Base-by-base conservation (phyloP, 2,329 filamentous ascomycete species). In the Chaetomium olivaceum region DNA sequence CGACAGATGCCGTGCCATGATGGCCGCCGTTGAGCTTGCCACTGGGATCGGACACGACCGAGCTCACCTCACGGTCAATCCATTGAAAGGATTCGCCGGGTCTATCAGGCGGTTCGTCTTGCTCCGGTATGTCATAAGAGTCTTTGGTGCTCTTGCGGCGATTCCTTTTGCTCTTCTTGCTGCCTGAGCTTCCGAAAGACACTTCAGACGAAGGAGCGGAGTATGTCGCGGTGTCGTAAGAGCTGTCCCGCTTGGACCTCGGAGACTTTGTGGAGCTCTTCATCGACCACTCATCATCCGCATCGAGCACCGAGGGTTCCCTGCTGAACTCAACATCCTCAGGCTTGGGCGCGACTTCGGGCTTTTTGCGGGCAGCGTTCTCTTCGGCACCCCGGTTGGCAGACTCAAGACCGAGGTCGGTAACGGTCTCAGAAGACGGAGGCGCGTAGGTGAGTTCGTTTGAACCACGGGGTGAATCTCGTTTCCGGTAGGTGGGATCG, bases 381-480 rank as follows among this genome's bases (percentile, higher is more conserved):
- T 46, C 54, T 23, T 58, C 25, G n/a, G 82, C 76, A 68, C 81
- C 78, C 73, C 43, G 80, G 76, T 16, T 73, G 74, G 19, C 70
- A 33, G 71, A 73, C 16, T 69, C 61, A 52, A 75, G 67, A 25
- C 74, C 74, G 21, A 82, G 71, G 62, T 84, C 81, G 3, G 78
- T 75, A 9, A 80, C 78, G 4, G 80, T 82, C 69, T 85, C 82
- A 0, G 80, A 79, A 63, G 79, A 83, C 6, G 86, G 81, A 19
- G 77, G 77, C 62, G 78, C 77, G 70, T 87, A 87, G 64, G 79
- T 68, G 5, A 76, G 71, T 59, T 85, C 83, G 69, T 86, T 83
- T 4, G 86, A 84, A 4, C 84, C 84, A 4, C 87, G 87, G 8
- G 88, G 87, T 1, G 88, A 89, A 61, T 86, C 83, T 31, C 89